Percentiles rank a stretch among this genome's conserved stretches.
These are phyloP conservation scores for Pichia deserticola DNA, from an alignment of 805 yeast genomes.

Conservation along the genomic window DNA sequence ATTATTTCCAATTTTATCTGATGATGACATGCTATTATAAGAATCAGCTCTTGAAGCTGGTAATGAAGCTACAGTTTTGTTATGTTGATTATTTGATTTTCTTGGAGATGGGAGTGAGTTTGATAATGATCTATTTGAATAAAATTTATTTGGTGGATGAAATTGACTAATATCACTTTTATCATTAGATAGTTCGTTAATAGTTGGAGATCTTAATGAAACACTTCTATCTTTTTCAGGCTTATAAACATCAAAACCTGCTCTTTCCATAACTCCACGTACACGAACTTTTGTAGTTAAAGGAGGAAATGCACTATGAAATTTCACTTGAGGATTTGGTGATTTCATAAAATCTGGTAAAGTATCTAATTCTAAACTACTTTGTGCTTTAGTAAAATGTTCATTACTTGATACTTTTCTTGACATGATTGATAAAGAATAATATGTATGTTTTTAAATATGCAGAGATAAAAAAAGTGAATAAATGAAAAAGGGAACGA, in stretches of 20 bases:
- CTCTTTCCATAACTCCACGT: constrained; percentile 70
- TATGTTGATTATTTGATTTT: constrained; percentile 5
- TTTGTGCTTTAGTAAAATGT: not conserved
- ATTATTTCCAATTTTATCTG: too few relatives aligned
- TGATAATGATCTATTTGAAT: not conserved
- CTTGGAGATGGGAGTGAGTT: not conserved
- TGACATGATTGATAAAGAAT: too few relatives aligned
- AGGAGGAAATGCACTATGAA: constrained; percentile 62
- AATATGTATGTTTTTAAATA: too few relatives aligned
- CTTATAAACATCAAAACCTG: constrained; percentile 63
- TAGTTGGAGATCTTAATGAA: not conserved
- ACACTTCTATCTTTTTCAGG: constrained; percentile 14
- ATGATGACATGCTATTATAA: not conserved
- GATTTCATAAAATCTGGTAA: constrained; percentile 28
- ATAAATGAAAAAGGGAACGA: too few relatives aligned
- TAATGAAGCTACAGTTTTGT: not conserved
- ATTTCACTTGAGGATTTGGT: constrained; percentile 26
- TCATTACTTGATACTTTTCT: not conserved
- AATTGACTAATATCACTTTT: not conserved
- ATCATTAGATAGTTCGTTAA: not conserved
- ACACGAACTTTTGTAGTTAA: constrained; percentile 54
- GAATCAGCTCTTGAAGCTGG: not conserved
- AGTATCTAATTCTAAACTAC: constrained; percentile 19
- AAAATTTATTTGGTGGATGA: constrained; percentile 5
- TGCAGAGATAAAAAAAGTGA: too few relatives aligned